Evolutionary conservation across 2,329 filamentous ascomycete species (phyloP), one percentile per base, ranked within the genome.

Genomic region (Ascosphaera aggregata): DNA sequence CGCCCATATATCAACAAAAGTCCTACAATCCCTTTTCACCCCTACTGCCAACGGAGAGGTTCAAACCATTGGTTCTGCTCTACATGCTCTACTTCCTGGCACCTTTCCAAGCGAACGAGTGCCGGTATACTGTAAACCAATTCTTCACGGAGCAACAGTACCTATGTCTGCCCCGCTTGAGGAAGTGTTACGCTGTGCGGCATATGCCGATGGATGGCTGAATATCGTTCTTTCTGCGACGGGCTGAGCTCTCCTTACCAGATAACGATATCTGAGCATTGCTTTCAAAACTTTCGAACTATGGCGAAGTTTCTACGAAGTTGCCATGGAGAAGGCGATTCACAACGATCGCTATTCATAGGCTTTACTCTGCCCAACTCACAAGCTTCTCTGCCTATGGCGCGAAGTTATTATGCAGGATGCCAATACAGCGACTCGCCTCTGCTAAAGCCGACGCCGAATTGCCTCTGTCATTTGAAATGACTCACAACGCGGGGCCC

Each of bases 201-300:
- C 81, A 1, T 95, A 94, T 62, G 74, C 82, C 0, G 89, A 98
- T 58, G 89, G 89, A 0, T 98, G 85, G 77, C 56, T 93, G 18
- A 81, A 82, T 55, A 58, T 94, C 34, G 79, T 82, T 39, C 69
- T 94, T 3, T 67, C 75, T 16, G 76, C 91, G 62, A 64, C 82
- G 51, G 62, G 60, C 11, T 69, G 20, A 36, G 22, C 22, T n/a
- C n/a, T n/a, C n/a, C n/a, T n/a, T n/a, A n/a, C n/a, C 22, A 11
- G 11, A 27, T 27, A 27, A 27, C 22, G 11, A 5, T 27, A 11
- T 27, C 22, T 27, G 11, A 7, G 22, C 5, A 11, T 27, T 27
- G 22, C 11, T 27, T n/a, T n/a, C n/a, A n/a, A n/a, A n/a, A n/a
- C n/a, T n/a, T n/a, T n/a, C n/a, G n/a, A n/a, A n/a, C n/a, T n/a